A percentile compares a stretch with the other conserved stretches of the same genome.
These are phyloP conservation scores for Apiotrichum mycotoxinovorans DNA, from an alignment of 1,284 basidiomycete species.

Conservation along the genomic window DNA sequence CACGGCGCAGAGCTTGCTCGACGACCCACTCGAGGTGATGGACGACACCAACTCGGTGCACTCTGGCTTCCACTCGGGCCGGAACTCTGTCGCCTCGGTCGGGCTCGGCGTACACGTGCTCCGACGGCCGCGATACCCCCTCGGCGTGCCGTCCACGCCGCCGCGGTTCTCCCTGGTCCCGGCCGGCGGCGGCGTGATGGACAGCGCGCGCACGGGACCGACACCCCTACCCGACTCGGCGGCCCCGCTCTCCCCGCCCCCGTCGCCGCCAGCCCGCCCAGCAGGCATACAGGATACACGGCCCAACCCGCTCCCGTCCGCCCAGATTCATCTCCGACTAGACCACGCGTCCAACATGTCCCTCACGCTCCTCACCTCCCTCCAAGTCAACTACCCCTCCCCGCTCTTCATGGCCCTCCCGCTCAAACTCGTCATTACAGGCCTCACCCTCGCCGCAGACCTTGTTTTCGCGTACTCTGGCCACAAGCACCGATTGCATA, in stretches of 20 bases:
- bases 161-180: neutral
- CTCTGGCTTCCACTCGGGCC: constrained; percentile 23
- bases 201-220: neutral
- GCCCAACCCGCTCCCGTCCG: constrained; percentile 37
- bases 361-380: constrained; percentile 76
- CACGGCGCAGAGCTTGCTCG: neutral
- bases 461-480: constrained; percentile 88
- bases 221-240: neutral
- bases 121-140: neutral
- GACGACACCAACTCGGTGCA: constrained; percentile 22
- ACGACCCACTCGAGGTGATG: neutral
- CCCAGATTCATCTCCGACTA: constrained; percentile 52
- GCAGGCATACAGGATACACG: constrained; percentile 15
- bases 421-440: constrained; percentile 83
- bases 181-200: neutral
- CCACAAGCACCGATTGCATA: constrained; percentile 67
- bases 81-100: constrained; percentile 25
- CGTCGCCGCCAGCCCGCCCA: constrained; percentile 35
- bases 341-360: constrained; percentile 51
- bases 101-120: constrained; percentile 24
- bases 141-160: constrained; percentile 1
- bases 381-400: constrained; percentile 94
- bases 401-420: constrained; percentile 94
- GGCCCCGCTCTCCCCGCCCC: constrained; percentile 11
- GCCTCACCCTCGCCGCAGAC: constrained; percentile 80